Percentiles rank a stretch among this genome's conserved stretches.
Evolutionary conservation across 2,329 filamentous ascomycete species (phyloP).

Genomic region (Claviceps sp.): DNA sequence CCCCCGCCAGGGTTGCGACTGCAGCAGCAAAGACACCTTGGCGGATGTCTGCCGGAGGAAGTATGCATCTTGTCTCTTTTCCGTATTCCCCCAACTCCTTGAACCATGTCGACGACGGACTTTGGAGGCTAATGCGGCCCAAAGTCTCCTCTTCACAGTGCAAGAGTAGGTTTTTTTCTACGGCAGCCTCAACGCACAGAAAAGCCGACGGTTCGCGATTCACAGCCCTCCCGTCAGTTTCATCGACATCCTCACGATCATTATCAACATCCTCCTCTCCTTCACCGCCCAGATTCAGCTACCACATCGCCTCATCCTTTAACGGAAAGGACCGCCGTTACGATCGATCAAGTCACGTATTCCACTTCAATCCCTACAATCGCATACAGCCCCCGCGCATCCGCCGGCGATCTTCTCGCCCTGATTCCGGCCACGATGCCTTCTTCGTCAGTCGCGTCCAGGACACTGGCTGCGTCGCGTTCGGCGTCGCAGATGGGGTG

Average conservation of each 20-base stretch:
- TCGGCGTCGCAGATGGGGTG: constrained; percentile 88
- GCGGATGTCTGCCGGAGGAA: constrained; percentile 7
- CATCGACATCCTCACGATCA: constrained; percentile 2
- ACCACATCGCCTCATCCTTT: constrained; percentile 62
- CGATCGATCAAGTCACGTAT: constrained; percentile 54
- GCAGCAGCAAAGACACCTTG: constrained; percentile 8
- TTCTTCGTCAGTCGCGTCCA: constrained; percentile 85
- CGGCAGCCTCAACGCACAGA: not conserved
- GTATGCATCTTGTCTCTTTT: constrained; percentile 1
- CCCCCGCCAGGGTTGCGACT: constrained; percentile 8
- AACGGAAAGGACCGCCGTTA: constrained; percentile 58
- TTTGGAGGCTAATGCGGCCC: not conserved
- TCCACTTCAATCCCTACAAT: constrained; percentile 57
- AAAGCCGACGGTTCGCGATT: not conserved
- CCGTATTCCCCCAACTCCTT: not conserved
- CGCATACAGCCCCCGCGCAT: constrained; percentile 36
- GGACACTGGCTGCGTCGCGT: constrained; percentile 55
- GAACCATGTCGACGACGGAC: not conserved
- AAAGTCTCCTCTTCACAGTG: not conserved
- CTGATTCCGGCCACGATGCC: constrained; percentile 82
- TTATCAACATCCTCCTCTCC: constrained; percentile 13
- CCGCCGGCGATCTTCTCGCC: constrained; percentile 32
- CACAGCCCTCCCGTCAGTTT: constrained; percentile 1
- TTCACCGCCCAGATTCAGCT: constrained; percentile 37
- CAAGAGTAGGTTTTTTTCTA: not conserved